Percentiles rank a stretch among this genome's conserved stretches.
phyloP scores from a whole-genome alignment of 2,329 filamentous ascomycete species.

The Colletotrichum scovillei region DNA sequence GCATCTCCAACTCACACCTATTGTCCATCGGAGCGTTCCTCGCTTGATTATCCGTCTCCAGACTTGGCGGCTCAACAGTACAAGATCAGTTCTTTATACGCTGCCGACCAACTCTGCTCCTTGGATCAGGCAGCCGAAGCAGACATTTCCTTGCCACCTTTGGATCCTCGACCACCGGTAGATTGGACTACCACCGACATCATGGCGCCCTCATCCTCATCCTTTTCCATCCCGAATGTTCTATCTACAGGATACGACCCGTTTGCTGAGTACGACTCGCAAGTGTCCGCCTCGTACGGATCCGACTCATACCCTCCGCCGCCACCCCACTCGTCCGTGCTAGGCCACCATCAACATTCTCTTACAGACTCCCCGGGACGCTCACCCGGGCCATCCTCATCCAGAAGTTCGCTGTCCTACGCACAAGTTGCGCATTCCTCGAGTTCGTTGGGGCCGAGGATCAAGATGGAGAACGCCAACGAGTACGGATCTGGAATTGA shows the following conservation, averaged over 20 bases:
- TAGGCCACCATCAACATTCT: constrained; percentile 36
- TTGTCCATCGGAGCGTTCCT: constrained; percentile 53
- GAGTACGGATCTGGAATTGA: constrained; percentile 52
- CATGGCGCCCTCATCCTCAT: constrained; percentile 53
- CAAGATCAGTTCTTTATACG: constrained; percentile 55
- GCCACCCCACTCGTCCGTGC: constrained; percentile 42
- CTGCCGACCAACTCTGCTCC: constrained; percentile 50
- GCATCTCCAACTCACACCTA: constrained; percentile 57
- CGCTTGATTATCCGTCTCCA: constrained; percentile 59
- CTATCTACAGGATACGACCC: constrained; percentile 63
- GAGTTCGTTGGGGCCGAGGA: constrained; percentile 44
- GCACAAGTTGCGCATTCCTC: neutral
- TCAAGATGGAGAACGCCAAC: constrained; percentile 52
- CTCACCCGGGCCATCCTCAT: constrained; percentile 16
- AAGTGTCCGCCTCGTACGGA: constrained; percentile 54
- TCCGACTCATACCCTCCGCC: constrained; percentile 59
- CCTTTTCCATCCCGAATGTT: constrained; percentile 56
- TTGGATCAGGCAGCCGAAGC: constrained; percentile 50
- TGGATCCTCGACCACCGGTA: constrained; percentile 54
- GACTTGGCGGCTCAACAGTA: constrained; percentile 55
- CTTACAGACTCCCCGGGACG: constrained; percentile 15
- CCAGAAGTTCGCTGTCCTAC: constrained; percentile 20
- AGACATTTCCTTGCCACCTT: constrained; percentile 49
- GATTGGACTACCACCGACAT: constrained; percentile 56
- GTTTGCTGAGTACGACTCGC: constrained; percentile 59